Evolutionary conservation across 148 eudicot species (phyloP), one percentile per base, ranked within the genome.

Genomic region (Salicornia ramosissima): DNA sequence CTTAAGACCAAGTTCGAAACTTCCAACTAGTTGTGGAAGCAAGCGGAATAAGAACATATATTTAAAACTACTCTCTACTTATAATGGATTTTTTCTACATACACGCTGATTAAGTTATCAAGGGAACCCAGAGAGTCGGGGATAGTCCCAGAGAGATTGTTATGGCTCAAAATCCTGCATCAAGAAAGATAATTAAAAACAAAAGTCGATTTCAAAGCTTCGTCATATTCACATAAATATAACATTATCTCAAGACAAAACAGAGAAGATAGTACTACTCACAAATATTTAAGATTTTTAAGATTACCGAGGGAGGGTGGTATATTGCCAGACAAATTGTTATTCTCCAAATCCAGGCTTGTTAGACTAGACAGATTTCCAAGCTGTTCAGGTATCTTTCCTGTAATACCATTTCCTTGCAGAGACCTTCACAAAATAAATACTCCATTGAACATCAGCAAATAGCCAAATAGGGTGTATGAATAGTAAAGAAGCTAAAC

Each of bases 251-350:
- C 18, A 57, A 64, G 16, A 43, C 11, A 64, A 64, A 61, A 43
- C 33, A 43, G 62, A 21, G 15, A 16, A 81, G 78, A 75, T 68
- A 65, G 77, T 53, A 67, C 67, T 64, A 80, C 97, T 85, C 82
- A 92, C 98, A 92, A 73, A 80, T 81, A 85, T 74, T 81, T 84
- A 75, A 92, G 98, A 67, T 79, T 79, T 73, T 78, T 71, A 64
- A 92, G 86, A 74, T 88, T 90, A 62, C 92, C 95, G 59, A 92
- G 80, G 64, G 90, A 88, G 76, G 91, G 65, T 74, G 98, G 98
- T 75, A 92, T 88, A 84, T 73, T 88, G 70, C 92, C 98, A 71
- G 80, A 80, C 70, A 92, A 84, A 70, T 46, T 78, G 77, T 92
- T 92, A 61, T 84, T 75, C 47, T 84, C 96, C 72, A 92, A 82